Base-by-base conservation (phyloP, 257 asterid species). In the Nicotiana obtusifolia region DNA sequence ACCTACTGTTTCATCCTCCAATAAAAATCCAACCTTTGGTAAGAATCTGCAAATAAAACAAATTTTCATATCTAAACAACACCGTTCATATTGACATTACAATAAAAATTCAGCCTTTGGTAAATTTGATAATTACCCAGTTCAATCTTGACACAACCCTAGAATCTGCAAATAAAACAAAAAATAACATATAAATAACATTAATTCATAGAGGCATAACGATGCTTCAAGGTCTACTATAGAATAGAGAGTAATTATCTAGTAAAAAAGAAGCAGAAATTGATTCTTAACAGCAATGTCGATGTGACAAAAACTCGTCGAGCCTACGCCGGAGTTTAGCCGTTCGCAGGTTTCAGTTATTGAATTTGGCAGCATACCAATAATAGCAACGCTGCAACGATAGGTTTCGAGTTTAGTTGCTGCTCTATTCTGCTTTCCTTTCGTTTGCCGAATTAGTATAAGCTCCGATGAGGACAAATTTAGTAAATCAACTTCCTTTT, bases 1-100 rank as follows among this genome's bases (percentile, higher is more conserved):
- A 81, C 84, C 90, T 90, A 52, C 19, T 52, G 57, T 52, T 52
- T 52, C 57, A 52, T 14, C 19, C 57, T 15, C 19, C 5, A 52
- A 52, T 15, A 52, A 52, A 52, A 52, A 52, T 37, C 77, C 3
- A 69, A 69, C 13, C 20, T 73, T 47, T 4, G 33, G 26, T 47
- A 73, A 52, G 19, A 52, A 14, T 52, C 49, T 52, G 19, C 57
- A 14, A 52, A 14, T 14, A 52, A 11, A 52, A 52, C 57, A 52
- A 52, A 52, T 14, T 52, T 52, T 52, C 57, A 52, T 11, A 52
- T 52, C 16, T 52, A 52, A 52, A 52, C 19, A 52, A 52, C 57
- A 52, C 57, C 19, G 7, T 14, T 52, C 57, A 14, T 52, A 14
- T 3, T 14, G 57, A 19, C 57, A 52, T 52, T 52, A 14, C 57